Evolutionary conservation across 2,329 filamentous ascomycete genomes (phyloP), one percentile per base, ranked within the genome.

Genomic region (Dothideomycetes sp.): DNA sequence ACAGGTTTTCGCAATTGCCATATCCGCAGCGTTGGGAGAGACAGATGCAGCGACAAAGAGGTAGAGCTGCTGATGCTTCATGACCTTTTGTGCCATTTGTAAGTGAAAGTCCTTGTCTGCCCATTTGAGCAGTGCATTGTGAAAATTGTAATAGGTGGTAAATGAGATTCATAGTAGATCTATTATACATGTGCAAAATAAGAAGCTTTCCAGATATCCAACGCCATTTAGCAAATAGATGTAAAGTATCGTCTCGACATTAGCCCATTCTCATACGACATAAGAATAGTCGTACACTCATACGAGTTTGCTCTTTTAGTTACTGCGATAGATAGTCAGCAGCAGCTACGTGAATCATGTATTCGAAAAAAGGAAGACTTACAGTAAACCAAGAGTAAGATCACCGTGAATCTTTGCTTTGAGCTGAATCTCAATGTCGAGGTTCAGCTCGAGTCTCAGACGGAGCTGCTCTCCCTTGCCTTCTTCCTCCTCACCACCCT

Each of bases 351-450:
- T 14, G 10, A 15, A 32, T 24, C 16, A 24, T 12, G 15, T 5
- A 16, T 3, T 4, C 16, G 33, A 31, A 12, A 32, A 32, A 7
- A 15, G 17, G 4, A 33, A 30, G 30, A 63, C 63, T 56, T 62
- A 66, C 63, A 71, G 61, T 49, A 71, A 50, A 53, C 68, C 73
- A 39, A 78, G 53, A n/a, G 75, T 77, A 44, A 78, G 59, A 50
- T 78, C 74, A 60, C 74, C 74, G 47, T 77, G 73, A 48, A 78
- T 77, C 58, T 73, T 76, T n/a, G 74, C 74, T 63, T 78, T 78
- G 34, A 78, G 58, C 52, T 77, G 71, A 40, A 78, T 67, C 53
- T 78, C 74, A 52, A 78, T 74, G 53, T 77, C 74, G 44, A 78
- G 59, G 50, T 78, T 78, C 47, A 77, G 58, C 49, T 78, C 74